These are phyloP conservation scores for Auricularia sp. DNA, from an alignment of 768 basidiomycete species.

Conservation along the genomic window DNA sequence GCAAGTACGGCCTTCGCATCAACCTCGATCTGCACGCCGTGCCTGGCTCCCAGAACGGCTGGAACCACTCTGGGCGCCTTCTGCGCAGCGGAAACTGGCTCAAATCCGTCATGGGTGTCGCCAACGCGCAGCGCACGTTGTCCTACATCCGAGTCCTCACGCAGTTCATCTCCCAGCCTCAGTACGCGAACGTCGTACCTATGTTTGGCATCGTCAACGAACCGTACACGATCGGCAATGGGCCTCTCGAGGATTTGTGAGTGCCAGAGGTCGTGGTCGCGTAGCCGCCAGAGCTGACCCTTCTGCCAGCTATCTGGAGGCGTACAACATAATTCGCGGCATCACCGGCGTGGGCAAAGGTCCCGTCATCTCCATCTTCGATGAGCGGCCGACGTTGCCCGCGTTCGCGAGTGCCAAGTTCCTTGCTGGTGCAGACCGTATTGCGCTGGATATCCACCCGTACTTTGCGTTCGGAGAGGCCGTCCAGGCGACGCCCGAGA, in stretches of 20 bases:
- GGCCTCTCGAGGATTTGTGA: not conserved
- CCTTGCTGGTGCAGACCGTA: slow-evolving; percentile 71
- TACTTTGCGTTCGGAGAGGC: slow-evolving; percentile 63
- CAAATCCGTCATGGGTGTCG: slow-evolving; percentile 86
- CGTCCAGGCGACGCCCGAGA: slow-evolving; percentile 27
- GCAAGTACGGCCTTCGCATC: slow-evolving; percentile 93
- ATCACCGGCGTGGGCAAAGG: slow-evolving; percentile 77
- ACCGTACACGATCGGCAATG: slow-evolving; percentile 30
- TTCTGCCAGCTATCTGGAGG: slow-evolving; percentile 59
- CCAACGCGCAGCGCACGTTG: slow-evolving; percentile 84
- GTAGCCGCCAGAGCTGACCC: not conserved
- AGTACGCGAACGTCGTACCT: slow-evolving; percentile 71
- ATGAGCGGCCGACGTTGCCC: slow-evolving; percentile 32
- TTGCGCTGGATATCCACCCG: slow-evolving; percentile 75
- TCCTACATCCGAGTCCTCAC: slow-evolving; percentile 82
- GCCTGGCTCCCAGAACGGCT: not conserved
- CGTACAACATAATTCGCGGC: slow-evolving; percentile 69
- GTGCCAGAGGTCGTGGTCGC: not conserved
- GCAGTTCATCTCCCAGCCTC: slow-evolving; percentile 85
- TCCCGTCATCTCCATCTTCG: slow-evolving; percentile 75
- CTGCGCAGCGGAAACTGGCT: slow-evolving; percentile 19
- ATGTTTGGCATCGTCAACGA: slow-evolving; percentile 92
- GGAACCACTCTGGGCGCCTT: slow-evolving; percentile 1
- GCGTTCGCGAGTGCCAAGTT: slow-evolving; percentile 51
- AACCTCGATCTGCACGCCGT: slow-evolving; percentile 59